Base-by-base conservation (phyloP, 169 alveolate species). In the Plasmodium yoelii region DNA sequence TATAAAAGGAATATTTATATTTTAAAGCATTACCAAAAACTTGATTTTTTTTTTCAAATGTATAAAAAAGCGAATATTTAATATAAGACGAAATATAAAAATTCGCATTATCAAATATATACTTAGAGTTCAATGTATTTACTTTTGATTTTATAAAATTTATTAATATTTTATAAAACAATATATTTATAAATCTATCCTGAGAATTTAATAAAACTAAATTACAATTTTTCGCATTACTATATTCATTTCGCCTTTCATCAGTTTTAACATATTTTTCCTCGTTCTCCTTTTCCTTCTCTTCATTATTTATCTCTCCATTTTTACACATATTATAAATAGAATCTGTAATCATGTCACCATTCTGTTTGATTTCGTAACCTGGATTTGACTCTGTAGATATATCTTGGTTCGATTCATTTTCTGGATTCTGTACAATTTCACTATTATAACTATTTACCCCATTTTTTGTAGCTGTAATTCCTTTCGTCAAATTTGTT, bases 1-100 rank as follows among this genome's bases (percentile, higher is more conserved):
- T 59, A 56, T 82, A 82, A 82, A 82, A 82, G n/a, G 73, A 67
- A 39, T 82, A 82, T 49, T 82, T 82, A 82, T 82, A 46, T 5
- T 26, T 82, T 53, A 82, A 28, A 15, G 90, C 51, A 34, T 82
- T 70, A 26, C 28, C 5, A 59, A 53, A 82, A 15, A 39, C 51
- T 13, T 65, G 67, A 65, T 65, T 46, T 10, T 55, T 57, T 22
- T 67, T 71, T 55, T 82, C 64, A 67, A 67, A 67, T 28, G 90
- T 53, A 53, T 67, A 53, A 67, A 67, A 44, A 60, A 82, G 71
- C 9, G 84, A 34, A 71, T 82, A 67, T 34, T 42, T 82, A 49
- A 82, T 57, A 61, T 67, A 82, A 9, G 82, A 67, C 5, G 90
- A 82, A 34, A 82, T 67, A 61, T 67, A 65, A 26, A 67, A 82